Conservation (phyloP, 768 basidiomycete species). For the Scleroderma citrinum region DNA sequence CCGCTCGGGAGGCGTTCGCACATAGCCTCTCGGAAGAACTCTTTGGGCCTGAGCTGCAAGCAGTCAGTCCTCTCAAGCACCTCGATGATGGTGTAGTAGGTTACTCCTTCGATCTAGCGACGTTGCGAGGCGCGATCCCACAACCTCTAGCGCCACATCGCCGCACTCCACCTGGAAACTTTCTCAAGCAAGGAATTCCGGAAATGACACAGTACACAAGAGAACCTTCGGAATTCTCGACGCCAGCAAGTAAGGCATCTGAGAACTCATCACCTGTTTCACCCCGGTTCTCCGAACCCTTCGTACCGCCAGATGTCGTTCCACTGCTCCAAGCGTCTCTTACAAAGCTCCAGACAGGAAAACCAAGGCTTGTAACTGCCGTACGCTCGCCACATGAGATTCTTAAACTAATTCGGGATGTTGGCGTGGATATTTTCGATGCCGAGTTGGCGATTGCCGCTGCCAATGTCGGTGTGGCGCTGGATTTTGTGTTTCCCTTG, state of each 20-base stretch:
- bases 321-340: slow-evolving; percentile 60
- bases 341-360: slow-evolving; percentile 40
- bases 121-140: slow-evolving; percentile 30
- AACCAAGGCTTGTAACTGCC: slow-evolving; percentile 59
- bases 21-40: slow-evolving; percentile 50
- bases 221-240: slow-evolving; percentile 2
- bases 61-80: slow-evolving; percentile 42
- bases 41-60: slow-evolving; percentile 48
- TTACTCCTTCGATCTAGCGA: slow-evolving; percentile 64
- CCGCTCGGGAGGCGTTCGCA: slow-evolving; percentile 63
- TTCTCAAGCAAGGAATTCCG: slow-evolving; percentile 10
- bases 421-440: slow-evolving; percentile 77
- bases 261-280: neutral
- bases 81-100: slow-evolving; percentile 69
- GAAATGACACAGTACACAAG: slow-evolving; percentile 13
- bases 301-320: slow-evolving; percentile 14
- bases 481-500: slow-evolving; percentile 74
- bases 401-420: slow-evolving; percentile 52
- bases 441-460: slow-evolving; percentile 63
- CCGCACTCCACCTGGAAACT: slow-evolving; percentile 5
- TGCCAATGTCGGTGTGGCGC: slow-evolving; percentile 63
- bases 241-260: slow-evolving; percentile 3
- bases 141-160: slow-evolving; percentile 12
- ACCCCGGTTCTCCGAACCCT: slow-evolving; percentile 1
- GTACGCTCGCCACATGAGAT: slow-evolving; percentile 68